Evolutionary conservation across 2,329 filamentous ascomycete genomes (phyloP).

Genomic region (Calonectria hawksworthii): DNA sequence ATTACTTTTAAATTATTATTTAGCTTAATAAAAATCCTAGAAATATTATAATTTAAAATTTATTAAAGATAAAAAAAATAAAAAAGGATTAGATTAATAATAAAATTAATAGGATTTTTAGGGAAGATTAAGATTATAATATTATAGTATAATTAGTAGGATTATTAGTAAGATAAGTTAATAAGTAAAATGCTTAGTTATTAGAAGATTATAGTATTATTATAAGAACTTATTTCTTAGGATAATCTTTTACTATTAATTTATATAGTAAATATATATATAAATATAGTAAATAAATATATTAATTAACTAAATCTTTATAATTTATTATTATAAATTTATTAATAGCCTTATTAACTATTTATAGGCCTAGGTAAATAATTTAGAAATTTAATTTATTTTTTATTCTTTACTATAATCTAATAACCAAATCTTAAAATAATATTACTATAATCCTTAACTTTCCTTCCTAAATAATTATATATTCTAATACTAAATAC

Average conservation of each 20-base stretch:
- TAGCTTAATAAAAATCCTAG: slow-evolving; percentile 2
- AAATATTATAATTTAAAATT: slow-evolving; percentile 11
- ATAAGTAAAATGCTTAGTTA: too few relatives aligned
- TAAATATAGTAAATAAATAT: background rate
- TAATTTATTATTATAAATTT: background rate
- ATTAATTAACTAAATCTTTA: background rate
- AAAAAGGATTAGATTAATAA: background rate
- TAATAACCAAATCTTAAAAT: background rate
- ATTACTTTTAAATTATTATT: background rate
- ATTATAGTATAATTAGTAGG: background rate
- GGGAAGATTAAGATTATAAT: background rate
- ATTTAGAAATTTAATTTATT: background rate
- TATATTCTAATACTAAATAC: background rate
- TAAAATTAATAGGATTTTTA: background rate
- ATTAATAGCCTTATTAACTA: background rate
- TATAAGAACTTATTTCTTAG: too few relatives aligned
- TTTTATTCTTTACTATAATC: background rate
- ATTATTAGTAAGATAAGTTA: too few relatives aligned
- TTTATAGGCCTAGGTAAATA: background rate
- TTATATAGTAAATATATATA: background rate
- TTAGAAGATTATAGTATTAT: too few relatives aligned
- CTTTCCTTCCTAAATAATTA: background rate
- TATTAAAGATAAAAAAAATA: background rate
- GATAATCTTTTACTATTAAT: background rate
- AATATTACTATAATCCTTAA: background rate